phyloP scores from a whole-genome alignment of 2,329 filamentous ascomycete species.

The Stachybotrys echinatus region DNA sequence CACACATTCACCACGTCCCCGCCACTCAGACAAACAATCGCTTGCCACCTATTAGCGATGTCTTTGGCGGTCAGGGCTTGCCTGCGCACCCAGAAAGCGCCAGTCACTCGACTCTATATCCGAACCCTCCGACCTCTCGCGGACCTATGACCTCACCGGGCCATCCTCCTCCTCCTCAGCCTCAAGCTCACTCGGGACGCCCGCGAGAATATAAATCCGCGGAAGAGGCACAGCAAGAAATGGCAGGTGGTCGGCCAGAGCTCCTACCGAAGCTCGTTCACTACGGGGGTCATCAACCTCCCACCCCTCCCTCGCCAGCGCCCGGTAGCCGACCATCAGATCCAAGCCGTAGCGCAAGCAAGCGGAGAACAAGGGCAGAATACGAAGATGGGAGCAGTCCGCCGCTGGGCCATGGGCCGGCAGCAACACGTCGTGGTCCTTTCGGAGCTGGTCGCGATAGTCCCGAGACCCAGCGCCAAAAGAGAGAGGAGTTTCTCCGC shows the following conservation, averaged over 20 bases:
- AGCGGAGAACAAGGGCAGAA: constrained; percentile 78
- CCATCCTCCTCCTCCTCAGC: constrained; percentile 52
- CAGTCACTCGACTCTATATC: constrained; percentile 40
- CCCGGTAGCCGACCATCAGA: constrained; percentile 44
- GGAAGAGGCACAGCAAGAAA: constrained; percentile 86
- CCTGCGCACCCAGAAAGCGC: constrained; percentile 54
- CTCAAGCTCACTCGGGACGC: constrained; percentile 53
- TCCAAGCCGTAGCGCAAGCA: constrained; percentile 53
- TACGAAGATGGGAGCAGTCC: constrained; percentile 91
- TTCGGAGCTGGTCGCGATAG: constrained; percentile 80
- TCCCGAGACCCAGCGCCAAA: constrained; percentile 74
- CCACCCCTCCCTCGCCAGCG: constrained; percentile 80
- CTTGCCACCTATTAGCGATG: constrained; percentile 88
- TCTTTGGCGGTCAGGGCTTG: constrained; percentile 79
- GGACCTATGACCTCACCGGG: constrained; percentile 73
- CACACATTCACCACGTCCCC: constrained; percentile 85
- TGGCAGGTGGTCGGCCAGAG: constrained; percentile 88
- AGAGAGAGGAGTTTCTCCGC: constrained; percentile 87
- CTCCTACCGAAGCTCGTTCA: constrained; percentile 90
- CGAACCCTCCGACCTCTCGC: constrained; percentile 57
- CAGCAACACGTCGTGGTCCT: constrained; percentile 56
- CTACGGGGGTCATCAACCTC: constrained; percentile 90
- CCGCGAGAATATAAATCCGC: constrained; percentile 89
- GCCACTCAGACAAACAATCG: constrained; percentile 87
- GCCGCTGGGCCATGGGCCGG: constrained; percentile 71